A percentile compares a stretch with the other conserved stretches of the same genome.
phyloP scores from a whole-genome alignment of 805 yeast species.

The Cyberlindnera xylosilytica region DNA sequence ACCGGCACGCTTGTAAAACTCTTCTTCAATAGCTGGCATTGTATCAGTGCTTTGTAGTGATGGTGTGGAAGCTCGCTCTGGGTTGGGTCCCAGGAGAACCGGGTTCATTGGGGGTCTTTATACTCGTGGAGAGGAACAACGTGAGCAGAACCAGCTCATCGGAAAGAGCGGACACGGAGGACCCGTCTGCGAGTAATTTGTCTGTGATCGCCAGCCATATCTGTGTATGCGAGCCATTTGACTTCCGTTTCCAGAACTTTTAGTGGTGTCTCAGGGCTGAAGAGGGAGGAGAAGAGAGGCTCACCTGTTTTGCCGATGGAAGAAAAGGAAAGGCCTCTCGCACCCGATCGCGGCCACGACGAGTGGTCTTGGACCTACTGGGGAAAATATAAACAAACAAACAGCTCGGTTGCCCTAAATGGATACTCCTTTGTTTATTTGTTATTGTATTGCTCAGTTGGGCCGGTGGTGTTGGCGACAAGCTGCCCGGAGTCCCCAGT shows the following conservation, averaged over 20 bases:
- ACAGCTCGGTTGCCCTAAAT: not conserved
- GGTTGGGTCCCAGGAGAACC: no score
- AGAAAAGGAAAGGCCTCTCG: not conserved
- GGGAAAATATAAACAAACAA: not conserved
- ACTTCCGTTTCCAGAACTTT: not conserved
- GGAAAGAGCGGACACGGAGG: not conserved
- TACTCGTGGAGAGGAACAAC: not conserved
- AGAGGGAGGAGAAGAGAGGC: no score
- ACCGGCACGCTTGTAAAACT: slow-evolving; percentile 18
- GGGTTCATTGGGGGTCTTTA: not conserved
- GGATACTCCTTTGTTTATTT: no score
- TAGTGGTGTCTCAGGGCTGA: not conserved
- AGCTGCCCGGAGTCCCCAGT: no score
- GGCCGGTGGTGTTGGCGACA: no score
- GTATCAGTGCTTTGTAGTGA: not conserved
- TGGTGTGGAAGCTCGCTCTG: not conserved
- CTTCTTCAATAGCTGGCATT: slow-evolving; percentile 7
- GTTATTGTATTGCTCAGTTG: no score
- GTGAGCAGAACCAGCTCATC: no score
- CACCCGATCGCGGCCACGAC: no score
- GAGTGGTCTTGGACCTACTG: no score
- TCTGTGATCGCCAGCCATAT: no score
- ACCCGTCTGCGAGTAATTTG: not conserved
- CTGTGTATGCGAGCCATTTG: no score
- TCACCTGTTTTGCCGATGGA: slow-evolving; percentile 1